A percentile compares a stretch with the other conserved stretches of the same genome.
These are phyloP conservation scores for Venturia asperata DNA, from an alignment of 2,329 filamentous ascomycete genomes.

Conservation along the genomic window DNA sequence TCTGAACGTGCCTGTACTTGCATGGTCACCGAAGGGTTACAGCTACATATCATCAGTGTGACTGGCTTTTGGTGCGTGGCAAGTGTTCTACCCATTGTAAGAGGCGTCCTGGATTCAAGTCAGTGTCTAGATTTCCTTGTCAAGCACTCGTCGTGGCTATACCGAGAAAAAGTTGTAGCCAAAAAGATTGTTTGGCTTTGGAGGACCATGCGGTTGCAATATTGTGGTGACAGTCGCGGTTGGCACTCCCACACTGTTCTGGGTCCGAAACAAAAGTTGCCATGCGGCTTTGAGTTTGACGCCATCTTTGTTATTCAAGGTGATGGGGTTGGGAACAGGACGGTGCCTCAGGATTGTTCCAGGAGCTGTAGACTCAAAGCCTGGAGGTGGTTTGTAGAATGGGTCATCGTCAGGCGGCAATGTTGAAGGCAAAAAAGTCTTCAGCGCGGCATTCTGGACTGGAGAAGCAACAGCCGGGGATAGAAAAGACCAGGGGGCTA, in stretches of 20 bases:
- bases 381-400: conserved; percentile 15
- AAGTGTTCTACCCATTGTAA: background rate
- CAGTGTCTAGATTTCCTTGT: background rate
- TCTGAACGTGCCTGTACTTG: conserved; percentile 12
- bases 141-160: background rate
- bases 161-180: conserved; percentile 18
- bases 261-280: conserved; percentile 18
- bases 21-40: conserved; percentile 17
- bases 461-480: background rate
- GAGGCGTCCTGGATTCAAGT: background rate
- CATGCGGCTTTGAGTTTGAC: conserved; percentile 12
- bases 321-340: background rate
- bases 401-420: conserved; percentile 1
- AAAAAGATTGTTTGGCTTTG: conserved; percentile 12
- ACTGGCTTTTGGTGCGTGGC: background rate
- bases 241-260: conserved; percentile 17
- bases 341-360: conserved; percentile 13
- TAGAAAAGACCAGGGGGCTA: background rate
- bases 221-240: conserved; percentile 13
- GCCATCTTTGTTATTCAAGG: conserved; percentile 14
- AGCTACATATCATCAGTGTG: conserved; percentile 8
- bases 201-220: conserved; percentile 13
- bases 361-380: conserved; percentile 1
- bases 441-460: background rate
- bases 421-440: no score